Evolutionary conservation across 805 yeast species (phyloP).

Genomic region (Hanseniaspora valbyensis): DNA sequence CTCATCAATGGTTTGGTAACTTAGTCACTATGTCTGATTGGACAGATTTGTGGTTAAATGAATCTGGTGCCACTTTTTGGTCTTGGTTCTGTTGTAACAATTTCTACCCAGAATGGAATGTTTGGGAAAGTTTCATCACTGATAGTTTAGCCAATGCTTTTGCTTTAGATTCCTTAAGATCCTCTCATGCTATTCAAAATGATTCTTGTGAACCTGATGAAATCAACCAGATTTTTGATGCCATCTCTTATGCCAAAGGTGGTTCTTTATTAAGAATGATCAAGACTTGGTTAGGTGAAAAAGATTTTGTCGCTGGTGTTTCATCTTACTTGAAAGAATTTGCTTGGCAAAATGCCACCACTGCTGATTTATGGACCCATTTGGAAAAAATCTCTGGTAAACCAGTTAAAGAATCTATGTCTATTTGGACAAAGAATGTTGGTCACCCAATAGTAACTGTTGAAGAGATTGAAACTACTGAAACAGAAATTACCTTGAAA

Average conservation of each 20-base stretch:
- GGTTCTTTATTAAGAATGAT: slow-evolving; percentile 71
- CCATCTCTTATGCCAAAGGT: slow-evolving; percentile 74
- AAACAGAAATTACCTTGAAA: slow-evolving; percentile 34
- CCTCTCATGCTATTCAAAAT: slow-evolving; percentile 78
- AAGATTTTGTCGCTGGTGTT: slow-evolving; percentile 66
- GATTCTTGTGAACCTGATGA: slow-evolving; percentile 70
- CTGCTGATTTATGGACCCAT: slow-evolving; percentile 68
- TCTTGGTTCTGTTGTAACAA: slow-evolving; percentile 74
- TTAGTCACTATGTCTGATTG: slow-evolving; percentile 88
- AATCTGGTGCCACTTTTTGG: slow-evolving; percentile 87
- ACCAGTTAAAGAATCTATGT: slow-evolving; percentile 63
- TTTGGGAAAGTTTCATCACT: slow-evolving; percentile 72
- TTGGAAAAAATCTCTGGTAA: slow-evolving; percentile 59
- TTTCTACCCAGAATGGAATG: slow-evolving; percentile 75
- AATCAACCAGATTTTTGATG: slow-evolving; percentile 75
- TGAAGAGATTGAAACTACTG: slow-evolving; percentile 53
- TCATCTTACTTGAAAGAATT: slow-evolving; percentile 65
- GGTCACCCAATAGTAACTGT: slow-evolving; percentile 70
- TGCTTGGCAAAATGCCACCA: slow-evolving; percentile 65
- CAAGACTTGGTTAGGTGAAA: slow-evolving; percentile 69
- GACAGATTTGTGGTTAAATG: slow-evolving; percentile 83
- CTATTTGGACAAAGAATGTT: slow-evolving; percentile 66
- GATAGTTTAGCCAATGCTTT: slow-evolving; percentile 68
- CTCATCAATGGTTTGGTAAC: slow-evolving; percentile 89
- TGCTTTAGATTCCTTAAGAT: slow-evolving; percentile 63